Base-by-base conservation (phyloP, 495 filamentous ascomycete species). In the Lasiosphaeria ovina region DNA sequence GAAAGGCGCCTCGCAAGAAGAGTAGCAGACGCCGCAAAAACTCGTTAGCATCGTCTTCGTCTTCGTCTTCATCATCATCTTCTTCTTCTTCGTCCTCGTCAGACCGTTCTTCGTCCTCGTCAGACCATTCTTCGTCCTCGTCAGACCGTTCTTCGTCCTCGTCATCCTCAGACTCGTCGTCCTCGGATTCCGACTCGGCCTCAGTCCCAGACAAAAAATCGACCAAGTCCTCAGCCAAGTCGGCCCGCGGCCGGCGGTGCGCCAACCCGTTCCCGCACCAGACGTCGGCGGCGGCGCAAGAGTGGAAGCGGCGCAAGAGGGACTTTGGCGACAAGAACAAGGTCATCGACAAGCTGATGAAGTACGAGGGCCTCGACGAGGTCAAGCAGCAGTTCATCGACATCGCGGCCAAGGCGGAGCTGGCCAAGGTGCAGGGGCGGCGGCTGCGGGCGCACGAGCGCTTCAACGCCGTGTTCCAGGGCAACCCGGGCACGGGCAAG, bases 401-500 rank as follows among this genome's bases (percentile, higher is more conserved):
- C 3, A 88, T 92, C 64, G 91, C 91, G 64, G 73, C 79, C 0
- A 86, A 83, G 60, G 81, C 93, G 0, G 89, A 93, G 44, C 82
- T 79, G 0, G 60, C 76, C 0, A 38, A 85, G 0, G 74, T 84
- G 0, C 91, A 93, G 59, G 72, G 72, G 1, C 69, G 78, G 0
- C 77, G 85, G 52, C 66, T 90, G 4, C 78, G 24, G 24, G 24
- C 75, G 33, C 64, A 72, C 0, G 85, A 91, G 59, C 74, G 90
- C 14, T 87, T 89, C 61, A 82, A 86, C 24, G 76, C 80, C 1
- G 81, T 81, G 0, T 76, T 95, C 9, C 77, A 91, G 0, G 90
- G 91, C 0, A 95, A 93, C 70, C 91, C 91, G 0, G 90, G 90
- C 9, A 93, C 89, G 54, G 90, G 89, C 85, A 74, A 56, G 73